Percentiles rank a stretch among this genome's conserved stretches.
These are phyloP conservation scores for Tanacetum coccineum DNA, from an alignment of 129 eudicot genomes.

Conservation along the genomic window DNA sequence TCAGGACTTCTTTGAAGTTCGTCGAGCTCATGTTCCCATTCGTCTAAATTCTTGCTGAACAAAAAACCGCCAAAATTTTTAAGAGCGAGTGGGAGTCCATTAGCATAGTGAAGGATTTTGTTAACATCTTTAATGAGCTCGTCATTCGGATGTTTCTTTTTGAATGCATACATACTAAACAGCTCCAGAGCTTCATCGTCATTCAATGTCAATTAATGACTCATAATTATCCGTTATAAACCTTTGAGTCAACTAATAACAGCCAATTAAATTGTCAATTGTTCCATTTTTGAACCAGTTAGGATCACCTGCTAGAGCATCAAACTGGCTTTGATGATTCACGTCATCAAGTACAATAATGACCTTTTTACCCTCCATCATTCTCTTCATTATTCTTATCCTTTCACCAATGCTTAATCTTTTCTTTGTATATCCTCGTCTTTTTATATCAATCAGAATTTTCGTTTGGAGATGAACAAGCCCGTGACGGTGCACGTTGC, in stretches of 20 bases:
- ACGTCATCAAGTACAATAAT: conserved; percentile 33
- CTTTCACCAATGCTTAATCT: conserved; percentile 21
- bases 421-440: background rate
- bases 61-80: conserved; percentile 22
- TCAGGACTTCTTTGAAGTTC: conserved; percentile 15
- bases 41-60: conserved; percentile 21
- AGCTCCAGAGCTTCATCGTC: conserved; percentile 27
- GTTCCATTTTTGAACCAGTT: conserved; percentile 26
- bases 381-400: too few species aligned
- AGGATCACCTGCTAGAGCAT: conserved; percentile 11
- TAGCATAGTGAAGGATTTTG: background rate
- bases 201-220: conserved; percentile 13
- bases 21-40: conserved; percentile 25
- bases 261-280: conserved; percentile 27
- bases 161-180: conserved; percentile 31
- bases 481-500: conserved; percentile 13
- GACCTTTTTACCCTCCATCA: too few species aligned
- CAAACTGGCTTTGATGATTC: conserved; percentile 21
- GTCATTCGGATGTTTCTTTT: background rate
- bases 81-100: conserved; percentile 33
- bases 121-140: conserved; percentile 6
- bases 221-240: too few species aligned
- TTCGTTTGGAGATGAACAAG: conserved; percentile 29
- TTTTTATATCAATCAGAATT: conserved; percentile 25
- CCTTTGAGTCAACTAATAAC: conserved; percentile 16